Evolutionary conservation across 805 yeast species (phyloP).

Genomic region (Sungouiozyma intestinalis): DNA sequence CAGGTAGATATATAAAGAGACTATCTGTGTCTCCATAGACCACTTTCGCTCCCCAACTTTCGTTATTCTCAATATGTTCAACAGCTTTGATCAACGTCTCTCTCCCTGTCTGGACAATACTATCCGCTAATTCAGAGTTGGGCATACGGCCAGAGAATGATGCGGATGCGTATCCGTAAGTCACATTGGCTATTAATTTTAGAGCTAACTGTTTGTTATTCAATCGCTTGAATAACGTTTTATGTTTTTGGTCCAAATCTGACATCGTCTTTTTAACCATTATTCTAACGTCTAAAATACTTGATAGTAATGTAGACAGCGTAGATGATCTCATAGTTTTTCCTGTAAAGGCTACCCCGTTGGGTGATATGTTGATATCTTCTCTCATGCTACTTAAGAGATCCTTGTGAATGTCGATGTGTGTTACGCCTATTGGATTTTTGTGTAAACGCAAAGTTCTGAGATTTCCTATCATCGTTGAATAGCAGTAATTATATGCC

Average conservation of each 20-base stretch:
- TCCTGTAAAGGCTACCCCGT: constrained; percentile 73
- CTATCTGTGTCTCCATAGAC: constrained; percentile 98
- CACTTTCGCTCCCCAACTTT: constrained; percentile 76
- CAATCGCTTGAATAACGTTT: constrained; percentile 43
- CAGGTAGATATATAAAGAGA: constrained; percentile 82
- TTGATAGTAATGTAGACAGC: constrained; percentile 75
- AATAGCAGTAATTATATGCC: constrained; percentile 82
- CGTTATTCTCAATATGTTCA: constrained; percentile 47
- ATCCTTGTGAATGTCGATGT: constrained; percentile 45
- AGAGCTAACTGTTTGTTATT: constrained; percentile 77
- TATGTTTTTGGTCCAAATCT: constrained; percentile 32
- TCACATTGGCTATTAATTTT: constrained; percentile 86
- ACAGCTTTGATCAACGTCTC: constrained; percentile 72
- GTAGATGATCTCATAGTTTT: constrained; percentile 56
- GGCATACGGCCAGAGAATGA: constrained; percentile 97
- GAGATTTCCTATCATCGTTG: constrained; percentile 58
- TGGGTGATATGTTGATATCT: constrained; percentile 66
- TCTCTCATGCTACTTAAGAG: constrained; percentile 42
- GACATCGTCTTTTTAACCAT: constrained; percentile 71
- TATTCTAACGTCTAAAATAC: constrained; percentile 68
- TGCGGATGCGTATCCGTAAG: constrained; percentile 93
- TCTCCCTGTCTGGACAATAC: constrained; percentile 84
- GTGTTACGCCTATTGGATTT: constrained; percentile 45
- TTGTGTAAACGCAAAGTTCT: constrained; percentile 37
- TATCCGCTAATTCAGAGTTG: constrained; percentile 87